Conservation (phyloP, 345 rosid genomes). For the rapeseed (Brassica napus) region DNA sequence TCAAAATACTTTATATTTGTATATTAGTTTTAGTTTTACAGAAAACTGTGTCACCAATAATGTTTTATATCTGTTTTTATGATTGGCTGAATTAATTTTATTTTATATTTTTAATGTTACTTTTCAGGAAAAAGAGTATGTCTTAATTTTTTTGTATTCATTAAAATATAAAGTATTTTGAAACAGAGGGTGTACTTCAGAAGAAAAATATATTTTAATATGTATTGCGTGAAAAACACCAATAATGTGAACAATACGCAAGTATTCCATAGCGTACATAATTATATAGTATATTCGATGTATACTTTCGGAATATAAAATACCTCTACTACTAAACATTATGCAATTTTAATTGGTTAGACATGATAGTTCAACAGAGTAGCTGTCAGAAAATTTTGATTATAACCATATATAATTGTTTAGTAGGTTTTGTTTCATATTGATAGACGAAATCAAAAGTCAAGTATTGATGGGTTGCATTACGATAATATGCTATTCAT, state of each 20-base stretch:
- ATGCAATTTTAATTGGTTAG: neutral
- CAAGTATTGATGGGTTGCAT: neutral
- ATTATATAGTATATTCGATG: neutral
- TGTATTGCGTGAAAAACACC: neutral
- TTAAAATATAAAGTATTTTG: no score
- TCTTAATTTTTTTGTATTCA: no score
- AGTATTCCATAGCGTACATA: neutral
- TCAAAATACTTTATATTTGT: no score
- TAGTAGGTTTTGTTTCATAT: neutral
- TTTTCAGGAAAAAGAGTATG: no score
- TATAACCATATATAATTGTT: neutral
- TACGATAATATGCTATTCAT: neutral
- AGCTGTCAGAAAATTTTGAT: neutral
- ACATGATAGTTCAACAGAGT: neutral
- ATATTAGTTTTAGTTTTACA: no score
- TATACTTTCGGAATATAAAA: neutral
- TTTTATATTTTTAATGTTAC: no score
- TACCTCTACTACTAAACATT: neutral
- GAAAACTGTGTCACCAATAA: no score
- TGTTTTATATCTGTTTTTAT: no score
- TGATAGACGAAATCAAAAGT: neutral
- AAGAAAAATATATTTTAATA: neutral
- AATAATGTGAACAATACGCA: neutral
- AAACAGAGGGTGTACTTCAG: neutral
- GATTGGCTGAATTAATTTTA: no score